These are phyloP conservation scores for Suillus subaureus DNA, from an alignment of 768 basidiomycete genomes.

Conservation along the genomic window DNA sequence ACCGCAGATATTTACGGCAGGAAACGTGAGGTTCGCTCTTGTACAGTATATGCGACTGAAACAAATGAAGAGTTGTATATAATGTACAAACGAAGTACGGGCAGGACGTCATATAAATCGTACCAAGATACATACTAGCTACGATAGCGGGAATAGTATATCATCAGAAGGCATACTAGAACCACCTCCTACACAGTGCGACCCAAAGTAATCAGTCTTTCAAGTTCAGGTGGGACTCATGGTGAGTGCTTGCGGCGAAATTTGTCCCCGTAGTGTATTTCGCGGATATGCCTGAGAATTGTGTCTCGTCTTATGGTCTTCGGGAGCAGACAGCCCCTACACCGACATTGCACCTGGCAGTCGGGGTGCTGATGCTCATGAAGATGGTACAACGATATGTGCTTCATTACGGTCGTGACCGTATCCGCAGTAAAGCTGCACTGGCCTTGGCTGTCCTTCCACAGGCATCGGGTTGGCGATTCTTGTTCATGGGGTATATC, in stretches of 20 bases:
- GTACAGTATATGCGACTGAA: background rate
- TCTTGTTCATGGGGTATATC: background rate
- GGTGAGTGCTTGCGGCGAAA: background rate
- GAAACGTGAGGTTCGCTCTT: background rate
- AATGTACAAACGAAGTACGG: background rate
- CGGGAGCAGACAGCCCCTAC: background rate
- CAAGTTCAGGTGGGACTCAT: background rate
- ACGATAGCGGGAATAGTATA: background rate
- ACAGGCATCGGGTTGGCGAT: background rate
- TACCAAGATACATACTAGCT: background rate
- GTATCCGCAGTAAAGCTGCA: background rate
- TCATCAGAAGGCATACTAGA: background rate
- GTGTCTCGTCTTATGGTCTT: constrained; percentile 1
- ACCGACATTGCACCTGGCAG: background rate
- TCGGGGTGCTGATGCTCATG: background rate
- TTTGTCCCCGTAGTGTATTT: constrained; percentile 2
- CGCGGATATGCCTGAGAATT: constrained; percentile 1
- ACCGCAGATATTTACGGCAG: background rate
- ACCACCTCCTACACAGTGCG: background rate
- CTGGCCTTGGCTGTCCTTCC: background rate
- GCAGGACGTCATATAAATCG: background rate
- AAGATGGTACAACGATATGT: background rate
- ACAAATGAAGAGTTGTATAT: background rate
- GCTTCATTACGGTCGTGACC: background rate
- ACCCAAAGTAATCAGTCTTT: background rate